Base-by-base conservation (phyloP, 192 early-diverging fungal species). In the Podochytrium sp. region DNA sequence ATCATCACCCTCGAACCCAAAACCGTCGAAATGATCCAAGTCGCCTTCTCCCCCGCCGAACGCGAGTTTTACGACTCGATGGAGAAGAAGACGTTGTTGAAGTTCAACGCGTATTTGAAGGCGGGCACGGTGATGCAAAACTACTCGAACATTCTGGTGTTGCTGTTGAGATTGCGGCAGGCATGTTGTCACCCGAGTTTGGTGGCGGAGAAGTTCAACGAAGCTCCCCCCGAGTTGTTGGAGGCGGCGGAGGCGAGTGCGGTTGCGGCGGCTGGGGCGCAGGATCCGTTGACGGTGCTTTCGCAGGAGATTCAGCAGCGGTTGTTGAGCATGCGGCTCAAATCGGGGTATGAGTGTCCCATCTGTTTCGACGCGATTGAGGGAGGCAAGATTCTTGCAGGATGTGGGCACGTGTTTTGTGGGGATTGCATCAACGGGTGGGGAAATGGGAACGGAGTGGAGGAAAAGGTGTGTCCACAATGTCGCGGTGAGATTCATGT, bases 1-100 rank as follows among this genome's bases (percentile, higher is more conserved):
- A 73, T 94, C 56, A 68, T 94, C 2, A 68, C 83, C 1, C 80
- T 95, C 20, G 92, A 92, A 4, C 20, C 42, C n/a, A 64, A 65
- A 59, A 47, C 32, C 4, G 42, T 63, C 33, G 55, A 25, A 14
- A 7, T 79, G 2, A 30, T 57, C 2, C 25, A 59, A 25, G 62
- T 32, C 16, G 73, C 25, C 51, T 67, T 65, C 65, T 67, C 84
- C 4, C 38, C 29, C 3, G 74, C 84, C 16, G 91, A 93, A 59
- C 74, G 78, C 7, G 82, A 83, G 14, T 89, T 91, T 59, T 92
- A 94, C 75, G 65, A 79, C n/a, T 41, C 80, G 49, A 58, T 91
- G n/a, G 81, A 80, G 32, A 41, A 47, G 39, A 65, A 53, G 38
- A 61, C 59, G 0, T 37, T 75, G 35, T 38, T 80, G 7, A 41